Base-by-base conservation (phyloP, 2,329 filamentous ascomycete species). In the Tolypocladium pustulatum region DNA sequence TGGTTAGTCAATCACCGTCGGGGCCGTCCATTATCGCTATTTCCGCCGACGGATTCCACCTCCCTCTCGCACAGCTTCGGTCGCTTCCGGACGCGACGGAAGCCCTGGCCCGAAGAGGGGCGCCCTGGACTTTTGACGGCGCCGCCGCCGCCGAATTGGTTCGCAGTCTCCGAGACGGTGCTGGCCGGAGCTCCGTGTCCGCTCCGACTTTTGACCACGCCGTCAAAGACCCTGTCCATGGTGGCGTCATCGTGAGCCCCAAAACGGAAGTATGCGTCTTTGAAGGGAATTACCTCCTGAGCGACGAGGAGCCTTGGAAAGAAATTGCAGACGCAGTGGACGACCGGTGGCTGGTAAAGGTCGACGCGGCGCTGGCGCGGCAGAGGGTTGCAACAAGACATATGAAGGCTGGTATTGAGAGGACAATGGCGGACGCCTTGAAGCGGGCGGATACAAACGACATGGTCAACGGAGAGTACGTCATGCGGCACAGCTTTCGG, bases 141-240 rank as follows among this genome's bases (percentile, higher is more conserved):
- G 60, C 57, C 13, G 65, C 58, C 1, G 63, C 64, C 27, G 64
- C 65, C 25, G 57, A 40, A 4, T 58, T 70, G 13, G 62, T 66
- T 1, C 58, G 57, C 17, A 54, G 54, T 12, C 62, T 70, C 15
- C 63, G 58, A 4, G 43, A 52, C 41, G 43, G n/a, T 10, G 40
- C 55, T 10, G 59, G 58, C 22, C 41, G 32, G 32, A 67, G 15
- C 62, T 66, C 59, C 64, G 65, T 58, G 64, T 65, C 60, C 67
- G 91, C 90, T 2, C 89, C 89, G 0, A 84, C 80, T 40, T 92
- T 92, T 70, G 86, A 90, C 69, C 89, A 91, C 69, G 83, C 86
- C 0, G 70, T 85, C 63, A 91, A 91, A 69, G 89, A 92, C 64
- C 89, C 89, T 0, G 79, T 86, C 7, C 74, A 76, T 3, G 73